These are phyloP conservation scores for Aspergillus coremiiformis DNA, from an alignment of 495 filamentous ascomycete genomes.

Conservation along the genomic window DNA sequence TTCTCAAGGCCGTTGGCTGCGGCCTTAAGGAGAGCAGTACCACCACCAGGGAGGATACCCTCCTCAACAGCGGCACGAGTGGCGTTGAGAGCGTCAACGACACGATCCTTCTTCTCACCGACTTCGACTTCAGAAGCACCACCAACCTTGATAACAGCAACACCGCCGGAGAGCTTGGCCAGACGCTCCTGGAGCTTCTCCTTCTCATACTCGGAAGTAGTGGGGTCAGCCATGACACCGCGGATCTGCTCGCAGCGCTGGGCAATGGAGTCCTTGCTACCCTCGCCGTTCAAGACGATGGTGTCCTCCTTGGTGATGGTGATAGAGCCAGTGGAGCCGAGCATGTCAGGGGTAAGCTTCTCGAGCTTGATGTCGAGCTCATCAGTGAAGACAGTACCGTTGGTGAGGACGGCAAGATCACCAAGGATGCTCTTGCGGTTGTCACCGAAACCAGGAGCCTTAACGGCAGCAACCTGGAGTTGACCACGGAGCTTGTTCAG, in stretches of 20 bases:
- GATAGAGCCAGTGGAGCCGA: conserved; percentile 94
- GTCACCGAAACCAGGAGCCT: conserved; percentile 98
- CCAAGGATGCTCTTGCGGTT: conserved; percentile 99
- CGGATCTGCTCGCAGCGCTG: conserved; percentile 99
- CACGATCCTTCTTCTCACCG: conserved; percentile 98
- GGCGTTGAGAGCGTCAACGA: conserved; percentile 96
- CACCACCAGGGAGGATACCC: conserved; percentile 96
- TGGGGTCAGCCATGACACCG: conserved; percentile 86
- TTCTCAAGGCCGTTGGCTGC: conserved; percentile 76
- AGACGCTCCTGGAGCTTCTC: conserved; percentile 99
- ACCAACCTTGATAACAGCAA: conserved; percentile 98
- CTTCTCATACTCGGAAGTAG: conserved; percentile 97
- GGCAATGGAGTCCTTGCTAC: conserved; percentile 85
- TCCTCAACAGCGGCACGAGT: conserved; percentile 98
- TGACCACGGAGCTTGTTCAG: conserved; percentile 99
- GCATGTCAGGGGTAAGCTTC: conserved; percentile 91
- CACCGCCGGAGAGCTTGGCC: conserved; percentile 97
- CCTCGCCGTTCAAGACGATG: conserved; percentile 96
- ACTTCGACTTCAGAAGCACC: conserved; percentile 97
- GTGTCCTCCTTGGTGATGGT: conserved; percentile 99
- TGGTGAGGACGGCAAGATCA: conserved; percentile 90
- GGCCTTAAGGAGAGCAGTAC: conserved; percentile 96
- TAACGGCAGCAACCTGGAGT: conserved; percentile 96
- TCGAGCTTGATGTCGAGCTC: conserved; percentile 98
- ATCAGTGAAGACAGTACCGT: conserved; percentile 94